A percentile compares a stretch with the other conserved stretches of the same genome.
Conservation (phyloP, 2,329 filamentous ascomycete species). For the Sclerotinia borealis region DNA sequence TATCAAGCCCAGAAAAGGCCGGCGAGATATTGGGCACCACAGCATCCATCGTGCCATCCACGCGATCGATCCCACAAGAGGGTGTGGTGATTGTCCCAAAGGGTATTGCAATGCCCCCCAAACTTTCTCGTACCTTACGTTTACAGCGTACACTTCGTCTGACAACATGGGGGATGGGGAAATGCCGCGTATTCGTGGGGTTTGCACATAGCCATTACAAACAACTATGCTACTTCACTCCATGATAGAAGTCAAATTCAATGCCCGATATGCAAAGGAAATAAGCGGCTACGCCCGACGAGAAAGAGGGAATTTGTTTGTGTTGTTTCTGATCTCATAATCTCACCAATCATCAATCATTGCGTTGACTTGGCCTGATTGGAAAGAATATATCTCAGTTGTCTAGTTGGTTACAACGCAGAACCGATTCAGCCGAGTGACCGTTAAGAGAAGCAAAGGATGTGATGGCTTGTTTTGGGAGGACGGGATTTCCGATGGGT, state of each 20-base stretch:
- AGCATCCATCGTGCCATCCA: slow-evolving; percentile 1
- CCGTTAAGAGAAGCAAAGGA: slow-evolving; percentile 5
- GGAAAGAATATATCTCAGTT: neutral
- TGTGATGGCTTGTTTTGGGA: neutral
- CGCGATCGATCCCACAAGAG: neutral
- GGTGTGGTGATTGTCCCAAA: neutral
- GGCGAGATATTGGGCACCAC: slow-evolving; percentile 8
- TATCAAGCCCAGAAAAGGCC: neutral
- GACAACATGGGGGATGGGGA: slow-evolving; percentile 2
- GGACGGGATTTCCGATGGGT: neutral
- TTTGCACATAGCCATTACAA: neutral
- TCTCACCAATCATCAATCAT: neutral
- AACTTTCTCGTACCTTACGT: slow-evolving; percentile 10
- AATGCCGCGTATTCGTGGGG: slow-evolving; percentile 9
- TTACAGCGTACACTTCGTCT: neutral
- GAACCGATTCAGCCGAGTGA: neutral
- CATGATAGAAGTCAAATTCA: neutral
- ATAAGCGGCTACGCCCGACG: slow-evolving; percentile 6
- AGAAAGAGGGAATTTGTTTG: neutral
- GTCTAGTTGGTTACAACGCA: slow-evolving; percentile 6
- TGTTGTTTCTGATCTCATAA: neutral
- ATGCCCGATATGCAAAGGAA: slow-evolving; percentile 7
- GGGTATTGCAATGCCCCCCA: neutral
- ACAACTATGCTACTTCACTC: neutral
- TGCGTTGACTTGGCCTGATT: neutral